These are phyloP conservation scores for Zea luxurians DNA, from an alignment of 176 grass and related monocot genomes.

Conservation along the genomic window DNA sequence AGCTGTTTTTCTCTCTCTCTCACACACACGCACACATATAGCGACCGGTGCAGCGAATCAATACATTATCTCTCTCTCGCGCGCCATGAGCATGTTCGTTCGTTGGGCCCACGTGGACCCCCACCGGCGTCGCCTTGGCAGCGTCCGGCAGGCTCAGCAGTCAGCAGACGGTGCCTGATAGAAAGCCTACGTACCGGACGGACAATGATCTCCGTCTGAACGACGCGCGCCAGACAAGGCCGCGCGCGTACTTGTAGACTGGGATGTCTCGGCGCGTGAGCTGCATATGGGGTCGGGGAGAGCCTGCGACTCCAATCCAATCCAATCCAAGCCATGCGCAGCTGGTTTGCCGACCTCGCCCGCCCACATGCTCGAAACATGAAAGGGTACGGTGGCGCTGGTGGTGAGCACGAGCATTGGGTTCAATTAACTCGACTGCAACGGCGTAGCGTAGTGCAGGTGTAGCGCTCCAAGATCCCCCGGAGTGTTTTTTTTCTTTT, in stretches of 20 bases:
- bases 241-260: conserved; percentile 20
- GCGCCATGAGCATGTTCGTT: conserved; percentile 18
- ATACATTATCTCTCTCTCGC: conserved; percentile 13
- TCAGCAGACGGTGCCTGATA: background rate
- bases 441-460: background rate
- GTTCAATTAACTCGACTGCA: background rate
- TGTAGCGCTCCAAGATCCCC: background rate
- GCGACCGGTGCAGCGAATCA: conserved; percentile 26
- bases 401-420: background rate
- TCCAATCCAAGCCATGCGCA: background rate
- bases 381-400: conserved; percentile 15
- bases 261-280: background rate
- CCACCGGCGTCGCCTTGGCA: conserved; percentile 27
- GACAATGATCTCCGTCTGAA: background rate
- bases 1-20: background rate
- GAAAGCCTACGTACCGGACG: background rate
- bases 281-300: conserved; percentile 19
- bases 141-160: background rate
- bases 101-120: conserved; percentile 23
- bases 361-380: background rate
- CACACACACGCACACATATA: background rate
- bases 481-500: conserved; percentile 26
- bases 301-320: background rate
- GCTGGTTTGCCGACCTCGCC: conserved; percentile 42
- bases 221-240: conserved; percentile 2